Percentiles rank a stretch among this genome's conserved stretches.
Conservation (phyloP, 768 basidiomycete species). For the Suillus subluteus region DNA sequence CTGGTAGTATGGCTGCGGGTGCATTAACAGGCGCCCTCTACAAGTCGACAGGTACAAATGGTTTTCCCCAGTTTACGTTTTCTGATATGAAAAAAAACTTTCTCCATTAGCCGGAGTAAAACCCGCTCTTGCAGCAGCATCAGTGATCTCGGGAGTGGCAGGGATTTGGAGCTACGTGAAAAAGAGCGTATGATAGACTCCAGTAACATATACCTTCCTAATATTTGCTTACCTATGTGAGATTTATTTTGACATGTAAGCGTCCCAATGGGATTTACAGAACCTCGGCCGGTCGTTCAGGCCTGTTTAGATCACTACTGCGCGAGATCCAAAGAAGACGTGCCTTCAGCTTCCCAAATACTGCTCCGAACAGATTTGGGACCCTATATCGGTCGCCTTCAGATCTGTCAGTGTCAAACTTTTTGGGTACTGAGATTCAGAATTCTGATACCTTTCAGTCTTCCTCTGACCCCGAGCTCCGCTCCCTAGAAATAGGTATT, state of each 20-base stretch:
- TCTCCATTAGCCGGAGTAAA: conserved; percentile 80
- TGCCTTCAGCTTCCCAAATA: conserved; percentile 28
- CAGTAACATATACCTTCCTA: conserved; percentile 45
- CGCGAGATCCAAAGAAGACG: conserved; percentile 31
- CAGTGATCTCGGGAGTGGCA: conserved; percentile 86
- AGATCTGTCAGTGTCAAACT: conserved; percentile 36
- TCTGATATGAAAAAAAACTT: conserved; percentile 35
- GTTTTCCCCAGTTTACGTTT: conserved; percentile 39
- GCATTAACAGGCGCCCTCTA: conserved; percentile 88
- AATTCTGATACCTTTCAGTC: conserved; percentile 41
- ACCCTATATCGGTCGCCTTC: conserved; percentile 36
- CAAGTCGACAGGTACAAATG: conserved; percentile 86
- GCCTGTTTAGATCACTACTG: conserved; percentile 19
- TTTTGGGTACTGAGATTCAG: conserved; percentile 37
- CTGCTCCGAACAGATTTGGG: conserved; percentile 29
- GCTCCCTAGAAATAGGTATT: conserved; percentile 44
- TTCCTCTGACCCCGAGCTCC: conserved; percentile 44
- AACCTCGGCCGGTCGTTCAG: conserved; percentile 21
- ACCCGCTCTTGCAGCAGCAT: conserved; percentile 88
- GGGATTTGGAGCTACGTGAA: conserved; percentile 97
- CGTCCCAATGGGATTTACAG: conserved; percentile 31
- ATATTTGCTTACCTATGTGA: conserved; percentile 40
- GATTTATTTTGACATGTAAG: conserved; percentile 26
- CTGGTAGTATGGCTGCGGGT: conserved; percentile 92
- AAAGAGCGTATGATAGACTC: conserved; percentile 71